These are phyloP conservation scores for Lojkania enalia DNA, from an alignment of 2,329 filamentous ascomycete species.

Conservation along the genomic window DNA sequence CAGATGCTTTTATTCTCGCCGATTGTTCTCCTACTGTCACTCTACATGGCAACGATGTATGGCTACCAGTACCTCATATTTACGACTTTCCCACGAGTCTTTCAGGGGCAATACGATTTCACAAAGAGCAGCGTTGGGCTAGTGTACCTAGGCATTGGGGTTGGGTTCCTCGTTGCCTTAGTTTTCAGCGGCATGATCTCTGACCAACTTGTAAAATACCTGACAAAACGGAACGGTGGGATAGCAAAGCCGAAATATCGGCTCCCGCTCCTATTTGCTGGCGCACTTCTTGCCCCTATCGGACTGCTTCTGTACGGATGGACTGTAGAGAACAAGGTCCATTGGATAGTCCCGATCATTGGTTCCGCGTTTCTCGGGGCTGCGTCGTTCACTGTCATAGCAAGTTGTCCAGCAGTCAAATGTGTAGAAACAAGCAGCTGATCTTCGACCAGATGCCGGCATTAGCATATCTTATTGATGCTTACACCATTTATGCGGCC, in stretches of 20 bases:
- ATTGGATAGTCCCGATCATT: conserved; percentile 58
- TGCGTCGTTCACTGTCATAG: conserved; percentile 12
- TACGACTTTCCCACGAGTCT: conserved; percentile 26
- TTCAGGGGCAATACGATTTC: conserved; percentile 18
- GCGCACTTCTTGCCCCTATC: conserved; percentile 31
- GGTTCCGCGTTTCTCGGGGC: conserved; percentile 52
- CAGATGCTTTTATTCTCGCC: conserved; percentile 19
- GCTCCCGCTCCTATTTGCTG: conserved; percentile 33
- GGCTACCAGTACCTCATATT: conserved; percentile 24
- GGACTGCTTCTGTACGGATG: conserved; percentile 56
- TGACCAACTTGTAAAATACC: conserved; percentile 43
- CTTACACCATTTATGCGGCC: conserved; percentile 36
- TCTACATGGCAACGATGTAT: conserved; percentile 26
- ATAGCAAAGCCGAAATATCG: conserved; percentile 36
- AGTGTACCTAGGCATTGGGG: conserved; percentile 28
- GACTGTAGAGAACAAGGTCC: conserved; percentile 55
- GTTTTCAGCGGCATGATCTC: conserved; percentile 39
- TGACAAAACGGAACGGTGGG: conserved; percentile 28
- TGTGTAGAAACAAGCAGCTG: not conserved
- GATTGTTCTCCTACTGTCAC: conserved; percentile 17
- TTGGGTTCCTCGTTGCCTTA: conserved; percentile 47
- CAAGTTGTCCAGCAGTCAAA: not conserved
- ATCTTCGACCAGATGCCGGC: conserved; percentile 23
- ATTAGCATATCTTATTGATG: conserved; percentile 32
- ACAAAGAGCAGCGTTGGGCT: conserved; percentile 14